Percentiles rank a stretch among this genome's conserved stretches.
Conservation (phyloP, 2,329 filamentous ascomycete genomes). For the Alternaria metachromatica region DNA sequence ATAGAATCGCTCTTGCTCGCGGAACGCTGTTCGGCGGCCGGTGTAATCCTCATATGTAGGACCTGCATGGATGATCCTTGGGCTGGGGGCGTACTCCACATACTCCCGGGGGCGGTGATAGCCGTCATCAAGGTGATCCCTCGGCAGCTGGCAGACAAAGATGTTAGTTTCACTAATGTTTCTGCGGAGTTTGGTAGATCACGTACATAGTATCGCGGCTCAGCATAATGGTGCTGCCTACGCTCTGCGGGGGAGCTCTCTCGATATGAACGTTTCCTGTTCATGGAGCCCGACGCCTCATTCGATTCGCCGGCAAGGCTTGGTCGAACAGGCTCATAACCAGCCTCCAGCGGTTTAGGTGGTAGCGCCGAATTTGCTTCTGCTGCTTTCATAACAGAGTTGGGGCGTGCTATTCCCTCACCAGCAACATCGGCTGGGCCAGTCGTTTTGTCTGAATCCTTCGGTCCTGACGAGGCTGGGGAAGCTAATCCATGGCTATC, state of each 20-base stretch:
- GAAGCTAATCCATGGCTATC: constrained; percentile 35
- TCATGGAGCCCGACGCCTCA: constrained; percentile 18
- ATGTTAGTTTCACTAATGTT: constrained; percentile 22
- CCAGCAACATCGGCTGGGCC: constrained; percentile 24
- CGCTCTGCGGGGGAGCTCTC: constrained; percentile 37
- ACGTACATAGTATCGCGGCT: constrained; percentile 48
- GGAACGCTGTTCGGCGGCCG: constrained; percentile 40
- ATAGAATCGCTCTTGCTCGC: constrained; percentile 42
- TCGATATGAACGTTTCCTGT: constrained; percentile 31
- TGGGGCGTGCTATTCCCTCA: constrained; percentile 27
- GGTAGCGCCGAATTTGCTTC: constrained; percentile 45
- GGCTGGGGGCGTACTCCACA: constrained; percentile 38
- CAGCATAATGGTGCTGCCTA: constrained; percentile 37
- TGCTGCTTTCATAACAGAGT: constrained; percentile 24
- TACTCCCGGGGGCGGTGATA: constrained; percentile 37
- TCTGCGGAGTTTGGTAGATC: constrained; percentile 3
- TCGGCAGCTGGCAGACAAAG: constrained; percentile 27
- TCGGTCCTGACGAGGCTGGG: constrained; percentile 38
- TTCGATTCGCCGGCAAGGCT: constrained; percentile 28
- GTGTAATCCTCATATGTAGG: constrained; percentile 40
- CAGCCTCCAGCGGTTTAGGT: constrained; percentile 50
- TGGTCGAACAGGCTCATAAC: constrained; percentile 57
- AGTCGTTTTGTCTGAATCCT: constrained; percentile 36
- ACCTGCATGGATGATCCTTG: constrained; percentile 35
- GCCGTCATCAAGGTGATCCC: constrained; percentile 38